Percentiles rank a stretch among this genome's conserved stretches.
Evolutionary conservation across 805 yeast species (phyloP).

Genomic region (Yamadazyma paraphyllophila): DNA sequence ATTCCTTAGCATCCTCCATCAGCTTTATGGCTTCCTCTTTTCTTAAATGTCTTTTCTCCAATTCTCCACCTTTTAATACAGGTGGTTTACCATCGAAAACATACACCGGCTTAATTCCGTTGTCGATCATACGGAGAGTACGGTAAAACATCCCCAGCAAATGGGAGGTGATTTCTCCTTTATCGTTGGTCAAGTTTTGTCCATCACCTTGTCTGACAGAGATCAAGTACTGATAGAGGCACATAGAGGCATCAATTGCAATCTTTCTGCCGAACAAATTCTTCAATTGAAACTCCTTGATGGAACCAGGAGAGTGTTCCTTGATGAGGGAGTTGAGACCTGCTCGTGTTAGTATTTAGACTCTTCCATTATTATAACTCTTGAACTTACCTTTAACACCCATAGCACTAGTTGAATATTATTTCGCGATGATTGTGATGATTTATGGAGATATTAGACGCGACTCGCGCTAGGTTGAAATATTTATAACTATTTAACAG

Average conservation of each 20-base stretch:
- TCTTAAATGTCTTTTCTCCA: constrained; percentile 77
- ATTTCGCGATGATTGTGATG: not conserved
- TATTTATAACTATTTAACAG: constrained; percentile 1
- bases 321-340: constrained; percentile 84
- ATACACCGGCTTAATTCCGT: constrained; percentile 94
- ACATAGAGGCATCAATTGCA: constrained; percentile 98
- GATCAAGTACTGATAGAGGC: constrained; percentile 89
- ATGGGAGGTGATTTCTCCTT: constrained; percentile 91
- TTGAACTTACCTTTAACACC: constrained; percentile 26
- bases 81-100: constrained; percentile 99
- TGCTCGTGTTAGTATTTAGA: constrained; percentile 22
- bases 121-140: constrained; percentile 82
- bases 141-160: constrained; percentile 95
- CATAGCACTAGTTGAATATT: constrained; percentile 17
- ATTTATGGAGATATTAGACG: not conserved
- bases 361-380: constrained; percentile 6
- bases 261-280: constrained; percentile 89
- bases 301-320: constrained; percentile 86
- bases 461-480: not conserved
- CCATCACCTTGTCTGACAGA: constrained; percentile 98
- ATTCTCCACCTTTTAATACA: constrained; percentile 85
- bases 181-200: constrained; percentile 81
- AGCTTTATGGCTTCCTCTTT: constrained; percentile 81
- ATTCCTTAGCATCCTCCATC: constrained; percentile 71
- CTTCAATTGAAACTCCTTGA: constrained; percentile 76